Percentiles rank a stretch among this genome's conserved stretches.
These are phyloP conservation scores for Beta vulgaris DNA, from an alignment of 148 eudicot species.

Conservation along the genomic window DNA sequence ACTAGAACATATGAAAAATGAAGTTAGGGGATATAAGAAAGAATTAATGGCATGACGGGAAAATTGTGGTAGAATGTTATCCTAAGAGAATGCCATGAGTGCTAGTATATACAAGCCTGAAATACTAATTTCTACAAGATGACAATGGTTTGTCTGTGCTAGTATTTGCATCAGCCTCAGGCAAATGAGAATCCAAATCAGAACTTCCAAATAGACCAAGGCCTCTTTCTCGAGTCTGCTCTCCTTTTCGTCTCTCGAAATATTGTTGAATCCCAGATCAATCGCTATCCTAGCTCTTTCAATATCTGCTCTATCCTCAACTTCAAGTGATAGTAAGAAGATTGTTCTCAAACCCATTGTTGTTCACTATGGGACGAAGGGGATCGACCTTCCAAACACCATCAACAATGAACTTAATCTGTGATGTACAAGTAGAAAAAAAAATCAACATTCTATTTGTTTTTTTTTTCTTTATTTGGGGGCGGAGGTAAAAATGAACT, in stretches of 20 bases:
- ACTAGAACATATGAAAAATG: too few species aligned
- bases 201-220: not conserved
- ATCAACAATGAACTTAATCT: slow-evolving; percentile 95
- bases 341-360: slow-evolving; percentile 66
- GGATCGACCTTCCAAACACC: slow-evolving; percentile 84
- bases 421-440: slow-evolving; percentile 22
- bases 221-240: not conserved
- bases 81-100: not conserved
- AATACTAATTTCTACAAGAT: not conserved
- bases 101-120: slow-evolving; percentile 17
- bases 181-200: not conserved
- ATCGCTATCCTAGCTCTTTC: not conserved
- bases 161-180: slow-evolving; percentile 18
- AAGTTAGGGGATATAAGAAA: not conserved
- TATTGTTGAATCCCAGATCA: not conserved
- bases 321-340: slow-evolving; percentile 48
- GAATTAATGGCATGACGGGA: not conserved
- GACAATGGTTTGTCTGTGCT: slow-evolving; percentile 10
- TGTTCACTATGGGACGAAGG: slow-evolving; percentile 61
- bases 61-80: not conserved
- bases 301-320: not conserved
- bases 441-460: not conserved
- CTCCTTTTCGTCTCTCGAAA: not conserved
- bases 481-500: not conserved
- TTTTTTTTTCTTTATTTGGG: not conserved